A percentile compares a stretch with the other conserved stretches of the same genome.
phyloP scores from a whole-genome alignment of 805 yeast species.

The Komagataella pseudopastoris region DNA sequence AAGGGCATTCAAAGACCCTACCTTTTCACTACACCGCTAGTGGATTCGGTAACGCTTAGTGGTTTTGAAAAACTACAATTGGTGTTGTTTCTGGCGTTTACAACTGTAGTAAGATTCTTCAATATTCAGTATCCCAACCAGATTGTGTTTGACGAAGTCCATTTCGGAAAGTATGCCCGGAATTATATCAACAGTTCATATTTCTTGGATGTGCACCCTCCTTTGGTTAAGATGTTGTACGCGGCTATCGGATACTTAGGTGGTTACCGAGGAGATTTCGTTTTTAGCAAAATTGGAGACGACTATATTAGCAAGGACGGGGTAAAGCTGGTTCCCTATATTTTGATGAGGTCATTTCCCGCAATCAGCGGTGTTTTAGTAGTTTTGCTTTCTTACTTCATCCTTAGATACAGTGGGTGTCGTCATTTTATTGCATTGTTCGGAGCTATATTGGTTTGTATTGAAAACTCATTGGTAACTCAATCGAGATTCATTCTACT shows the following conservation, averaged over 20 bases:
- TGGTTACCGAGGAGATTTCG: constrained; percentile 37
- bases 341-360: constrained; percentile 43
- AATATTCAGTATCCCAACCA: constrained; percentile 20
- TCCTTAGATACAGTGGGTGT: constrained; percentile 42
- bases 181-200: constrained; percentile 43
- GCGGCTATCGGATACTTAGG: constrained; percentile 36
- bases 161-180: constrained; percentile 23
- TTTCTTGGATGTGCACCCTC: constrained; percentile 65
- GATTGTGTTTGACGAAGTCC: constrained; percentile 37
- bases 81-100: constrained; percentile 12
- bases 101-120: constrained; percentile 17
- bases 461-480: constrained; percentile 56
- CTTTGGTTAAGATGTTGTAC: constrained; percentile 47
- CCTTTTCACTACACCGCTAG: neutral
- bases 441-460: constrained; percentile 34
- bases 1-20: constrained; percentile 1
- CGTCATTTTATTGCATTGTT: constrained; percentile 33
- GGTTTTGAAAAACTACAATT: constrained; percentile 12
- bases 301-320: constrained; percentile 18
- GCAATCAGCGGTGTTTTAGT: constrained; percentile 40
- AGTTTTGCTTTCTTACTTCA: constrained; percentile 37
- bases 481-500: constrained; percentile 41
- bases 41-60: constrained; percentile 6
- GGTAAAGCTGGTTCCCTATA: constrained; percentile 22
- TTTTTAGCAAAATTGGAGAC: constrained; percentile 30